These are phyloP conservation scores for Ascochyta koolunga DNA, from an alignment of 2,329 filamentous ascomycete genomes.

Conservation along the genomic window DNA sequence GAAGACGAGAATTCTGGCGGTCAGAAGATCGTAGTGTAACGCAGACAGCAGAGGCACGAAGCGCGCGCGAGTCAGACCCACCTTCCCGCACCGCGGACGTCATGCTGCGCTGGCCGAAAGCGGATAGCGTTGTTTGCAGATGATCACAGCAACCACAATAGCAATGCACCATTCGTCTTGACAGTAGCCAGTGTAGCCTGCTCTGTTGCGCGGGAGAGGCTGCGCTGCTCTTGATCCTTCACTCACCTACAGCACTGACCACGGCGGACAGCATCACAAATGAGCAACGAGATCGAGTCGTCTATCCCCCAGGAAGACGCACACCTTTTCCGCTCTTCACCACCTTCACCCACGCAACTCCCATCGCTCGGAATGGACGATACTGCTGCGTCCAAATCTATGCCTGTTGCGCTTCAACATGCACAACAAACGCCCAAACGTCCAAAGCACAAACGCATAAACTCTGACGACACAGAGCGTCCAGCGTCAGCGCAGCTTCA, in stretches of 20 bases:
- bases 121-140: conserved; percentile 19
- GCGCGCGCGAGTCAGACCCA: conserved; percentile 35
- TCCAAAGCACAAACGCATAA: conserved; percentile 11
- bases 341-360: conserved; percentile 7
- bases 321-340: conserved; percentile 25
- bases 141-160: conserved; percentile 7
- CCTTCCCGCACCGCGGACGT: conserved; percentile 31
- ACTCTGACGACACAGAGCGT: conserved; percentile 34
- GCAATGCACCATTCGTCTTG: neutral
- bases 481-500: conserved; percentile 34
- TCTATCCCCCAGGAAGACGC: conserved; percentile 23
- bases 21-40: conserved; percentile 17
- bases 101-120: conserved; percentile 30
- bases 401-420: conserved; percentile 18
- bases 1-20: conserved; percentile 4
- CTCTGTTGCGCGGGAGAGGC: conserved; percentile 8
- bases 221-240: conserved; percentile 16
- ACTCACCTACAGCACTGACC: conserved; percentile 36
- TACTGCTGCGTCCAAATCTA: conserved; percentile 10
- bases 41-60: conserved; percentile 16
- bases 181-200: neutral
- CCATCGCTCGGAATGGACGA: conserved; percentile 28
- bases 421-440: conserved; percentile 7
- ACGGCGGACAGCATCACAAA: conserved; percentile 23
- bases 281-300: conserved; percentile 27